phyloP scores from a whole-genome alignment of 2,329 filamentous ascomycete species.

The Sphaerostilbella broomeana region DNA sequence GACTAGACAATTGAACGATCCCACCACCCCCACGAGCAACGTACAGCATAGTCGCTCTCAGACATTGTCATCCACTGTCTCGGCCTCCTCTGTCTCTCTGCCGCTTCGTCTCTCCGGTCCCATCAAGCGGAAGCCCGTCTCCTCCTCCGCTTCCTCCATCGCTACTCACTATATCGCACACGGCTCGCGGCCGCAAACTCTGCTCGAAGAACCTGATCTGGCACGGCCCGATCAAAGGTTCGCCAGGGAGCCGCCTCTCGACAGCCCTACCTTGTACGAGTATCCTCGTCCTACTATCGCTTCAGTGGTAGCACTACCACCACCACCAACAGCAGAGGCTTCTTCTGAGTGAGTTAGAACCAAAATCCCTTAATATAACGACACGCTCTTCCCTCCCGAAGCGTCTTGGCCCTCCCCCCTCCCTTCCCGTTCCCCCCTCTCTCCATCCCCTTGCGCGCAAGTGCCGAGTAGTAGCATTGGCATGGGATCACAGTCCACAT shows the following conservation, averaged over 20 bases:
- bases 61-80: slow-evolving; percentile 18
- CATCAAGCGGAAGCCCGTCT: slow-evolving; percentile 57
- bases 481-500: no score
- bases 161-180: slow-evolving; percentile 14
- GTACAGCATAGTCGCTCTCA: slow-evolving; percentile 23
- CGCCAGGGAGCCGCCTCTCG: slow-evolving; percentile 48
- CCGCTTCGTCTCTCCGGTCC: slow-evolving; percentile 22
- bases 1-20: no score
- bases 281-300: slow-evolving; percentile 34
- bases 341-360: slow-evolving; percentile 24
- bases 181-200: slow-evolving; percentile 21
- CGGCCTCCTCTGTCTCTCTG: slow-evolving; percentile 11
- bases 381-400: background rate
- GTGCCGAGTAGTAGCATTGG: no score
- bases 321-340: no score
- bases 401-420: slow-evolving; percentile 1
- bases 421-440: background rate
- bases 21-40: slow-evolving; percentile 1
- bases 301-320: slow-evolving; percentile 15
- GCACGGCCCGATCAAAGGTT: slow-evolving; percentile 46
- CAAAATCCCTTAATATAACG: background rate
- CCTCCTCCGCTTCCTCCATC: slow-evolving; percentile 36
- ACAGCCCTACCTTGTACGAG: slow-evolving; percentile 58
- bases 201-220: slow-evolving; percentile 30
- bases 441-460: no score